A percentile compares a stretch with the other conserved stretches of the same genome.
These are phyloP conservation scores for Colletotrichum truncatum DNA, from an alignment of 2,329 filamentous ascomycete species.

Conservation along the genomic window DNA sequence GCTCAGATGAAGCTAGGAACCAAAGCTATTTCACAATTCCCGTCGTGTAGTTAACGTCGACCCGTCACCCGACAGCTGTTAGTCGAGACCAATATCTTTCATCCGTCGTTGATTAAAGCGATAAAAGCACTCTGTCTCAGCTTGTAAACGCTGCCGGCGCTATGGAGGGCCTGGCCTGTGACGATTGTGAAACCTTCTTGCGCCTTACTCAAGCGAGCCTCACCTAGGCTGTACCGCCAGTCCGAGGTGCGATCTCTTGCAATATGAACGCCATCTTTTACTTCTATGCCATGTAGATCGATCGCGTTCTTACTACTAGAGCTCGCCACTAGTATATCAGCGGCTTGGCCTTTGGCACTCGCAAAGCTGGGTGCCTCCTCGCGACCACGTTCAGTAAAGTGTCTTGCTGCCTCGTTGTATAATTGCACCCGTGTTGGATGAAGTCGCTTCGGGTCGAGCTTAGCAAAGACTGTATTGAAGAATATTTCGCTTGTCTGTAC, in stretches of 20 bases:
- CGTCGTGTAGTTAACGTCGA: too few species aligned
- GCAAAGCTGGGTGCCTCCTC: constrained; percentile 68
- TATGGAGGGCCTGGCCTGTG: constrained; percentile 84
- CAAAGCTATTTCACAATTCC: too few species aligned
- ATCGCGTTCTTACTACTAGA: constrained; percentile 71
- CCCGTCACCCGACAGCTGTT: constrained; percentile 80
- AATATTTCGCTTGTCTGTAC: too few species aligned
- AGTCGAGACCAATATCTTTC: constrained; percentile 79
- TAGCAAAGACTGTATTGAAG: too few species aligned
- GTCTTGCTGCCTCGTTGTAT: constrained; percentile 78
- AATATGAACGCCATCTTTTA: constrained; percentile 84
- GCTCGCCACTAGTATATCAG: constrained; percentile 73
- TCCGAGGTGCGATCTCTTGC: constrained; percentile 69
- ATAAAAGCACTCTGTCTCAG: constrained; percentile 83
- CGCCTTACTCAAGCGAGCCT: constrained; percentile 62
- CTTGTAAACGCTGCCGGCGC: constrained; percentile 76
- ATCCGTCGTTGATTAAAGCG: constrained; percentile 80
- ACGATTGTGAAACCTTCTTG: constrained; percentile 76
- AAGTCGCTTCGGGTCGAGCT: too few species aligned
- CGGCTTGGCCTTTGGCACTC: constrained; percentile 68
- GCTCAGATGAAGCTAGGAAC: too few species aligned
- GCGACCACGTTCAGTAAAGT: constrained; percentile 77
- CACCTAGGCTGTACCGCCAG: constrained; percentile 83
- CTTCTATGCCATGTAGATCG: constrained; percentile 86
- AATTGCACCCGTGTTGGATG: too few species aligned